Conservation (phyloP, 208 protist species). For the Acanthamoeba royreba region DNA sequence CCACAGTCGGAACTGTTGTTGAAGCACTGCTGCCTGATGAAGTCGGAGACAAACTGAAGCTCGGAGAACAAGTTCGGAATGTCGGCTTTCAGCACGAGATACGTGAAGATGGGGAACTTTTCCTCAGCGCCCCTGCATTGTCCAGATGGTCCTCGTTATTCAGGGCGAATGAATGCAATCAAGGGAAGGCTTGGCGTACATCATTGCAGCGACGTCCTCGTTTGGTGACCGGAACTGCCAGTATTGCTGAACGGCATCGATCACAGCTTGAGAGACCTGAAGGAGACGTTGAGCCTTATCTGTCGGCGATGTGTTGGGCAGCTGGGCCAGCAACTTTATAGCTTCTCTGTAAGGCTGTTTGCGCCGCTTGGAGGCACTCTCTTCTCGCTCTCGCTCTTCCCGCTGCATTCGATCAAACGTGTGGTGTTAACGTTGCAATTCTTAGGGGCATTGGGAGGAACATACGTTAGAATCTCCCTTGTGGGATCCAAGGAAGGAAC, state of each 20-base stretch:
- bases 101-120: slow-evolving; percentile 29
- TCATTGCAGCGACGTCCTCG: neutral
- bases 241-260: slow-evolving; percentile 16
- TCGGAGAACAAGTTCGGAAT: slow-evolving; percentile 46
- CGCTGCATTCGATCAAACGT: neutral
- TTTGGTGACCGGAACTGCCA: neutral
- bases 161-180: too few species aligned
- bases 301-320: neutral
- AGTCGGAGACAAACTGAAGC: slow-evolving; percentile 5
- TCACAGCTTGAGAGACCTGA: neutral
- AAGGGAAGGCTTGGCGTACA: neutral
- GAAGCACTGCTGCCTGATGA: neutral
- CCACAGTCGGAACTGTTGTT: neutral
- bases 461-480: neutral
- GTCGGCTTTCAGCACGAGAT: neutral
- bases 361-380: neutral
- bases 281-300: slow-evolving; percentile 8
- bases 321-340: neutral
- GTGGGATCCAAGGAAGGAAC: neutral
- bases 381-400: neutral
- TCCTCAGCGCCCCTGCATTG: slow-evolving; percentile 13
- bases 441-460: too few species aligned
- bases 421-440: too few species aligned
- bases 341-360: slow-evolving; percentile 20
- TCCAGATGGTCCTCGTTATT: too few species aligned